Base-by-base conservation (phyloP, 768 basidiomycete species). In the Hygrocybe coccinea region DNA sequence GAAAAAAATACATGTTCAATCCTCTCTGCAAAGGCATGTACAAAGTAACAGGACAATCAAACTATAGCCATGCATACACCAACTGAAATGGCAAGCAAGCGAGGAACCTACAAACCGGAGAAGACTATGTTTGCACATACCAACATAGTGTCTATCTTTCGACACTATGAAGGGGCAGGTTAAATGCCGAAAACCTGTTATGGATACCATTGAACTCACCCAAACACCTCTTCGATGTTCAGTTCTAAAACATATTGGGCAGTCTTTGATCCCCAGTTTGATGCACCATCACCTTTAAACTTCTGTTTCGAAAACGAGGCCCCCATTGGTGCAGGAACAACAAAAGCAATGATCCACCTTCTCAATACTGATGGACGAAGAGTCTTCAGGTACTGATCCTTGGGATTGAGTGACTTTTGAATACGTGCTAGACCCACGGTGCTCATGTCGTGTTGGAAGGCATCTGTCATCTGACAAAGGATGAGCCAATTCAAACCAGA, bases 311-410 rank as follows among this genome's bases (percentile, higher is more conserved):
- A 5, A 21, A 51, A 35, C 9, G 36, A 19, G 7, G 50, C 19
- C 19, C 29, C 34, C 50, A 36, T 51, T 22, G 46, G 46, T 22
- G 46, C 24, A 2, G 52, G 52, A n/a, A 53, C 52, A 53, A 53
- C 22, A 41, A 53, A 29, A 45, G 36, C 21, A 24, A 41, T 43
- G 21, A 25, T 19, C 39, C 37, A 53, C 2, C 22, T 17, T 15
- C 50, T 17, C 34, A 4, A 14, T 34, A 4, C 33, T 43, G 52
- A 43, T 44, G 52, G 52, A 44, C 52, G 52, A 53, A 53, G 52
- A 45, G 11, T n/a, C 19, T 39, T 38, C 5, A 53, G 52, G 7
- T 2, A 2, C 33, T n/a, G 29, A 29, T n/a, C 2, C 12, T 17
- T 3, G 29, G 4, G 8, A 1, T 53, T 41, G 52, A 53, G 52